Base-by-base conservation (phyloP, 2,329 filamentous ascomycete species). In the Eutypa lata region DNA sequence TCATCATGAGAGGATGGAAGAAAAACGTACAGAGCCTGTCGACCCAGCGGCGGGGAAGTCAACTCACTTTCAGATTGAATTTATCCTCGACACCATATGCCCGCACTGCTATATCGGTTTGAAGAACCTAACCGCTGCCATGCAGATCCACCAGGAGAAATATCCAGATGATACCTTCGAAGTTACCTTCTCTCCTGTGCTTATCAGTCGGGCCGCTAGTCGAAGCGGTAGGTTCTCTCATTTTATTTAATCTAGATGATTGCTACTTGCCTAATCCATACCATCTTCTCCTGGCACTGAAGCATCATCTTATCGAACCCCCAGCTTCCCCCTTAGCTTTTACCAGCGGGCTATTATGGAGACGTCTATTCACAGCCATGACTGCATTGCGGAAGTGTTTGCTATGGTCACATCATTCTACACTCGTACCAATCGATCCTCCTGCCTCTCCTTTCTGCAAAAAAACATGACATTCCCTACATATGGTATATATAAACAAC, bases 51-150 rank as follows among this genome's bases (percentile, higher is more conserved):
- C 52, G 1, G 51, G 55, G 52, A 62, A 46, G 31, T 74, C 50
- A 6, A 60, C 54, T 16, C 55, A 62, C 47, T 68, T 78, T 58
- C 65, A 65, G 11, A 72, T 81, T 53, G 74, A 79, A 47, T 66
- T 79, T 45, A 76, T 79, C 57, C 67, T 75, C 37, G 79, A 82
- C 61, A 71, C 76, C 7, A 67, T 78, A 37, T 82, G 79, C 53
- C 76, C 78, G 3, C 81, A 76, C 69, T 80, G 76, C 58, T 82
- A 78, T 58, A 68, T 81, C 53, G 73, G 74, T 53, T 73, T 78
- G 56, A 73, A 69, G 52, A 74, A 71, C 50, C 69, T 82, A 49
- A 72, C 78, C 53, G 57, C 54, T 13, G 77, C 78, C 51, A 77
- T 80, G 55, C 62, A 67, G 21, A 58, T 62, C 6, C 78, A 75